Percentiles rank a stretch among this genome's conserved stretches.
Conservation (phyloP, 768 basidiomycete genomes). For the Cyclocybe aegerita region DNA sequence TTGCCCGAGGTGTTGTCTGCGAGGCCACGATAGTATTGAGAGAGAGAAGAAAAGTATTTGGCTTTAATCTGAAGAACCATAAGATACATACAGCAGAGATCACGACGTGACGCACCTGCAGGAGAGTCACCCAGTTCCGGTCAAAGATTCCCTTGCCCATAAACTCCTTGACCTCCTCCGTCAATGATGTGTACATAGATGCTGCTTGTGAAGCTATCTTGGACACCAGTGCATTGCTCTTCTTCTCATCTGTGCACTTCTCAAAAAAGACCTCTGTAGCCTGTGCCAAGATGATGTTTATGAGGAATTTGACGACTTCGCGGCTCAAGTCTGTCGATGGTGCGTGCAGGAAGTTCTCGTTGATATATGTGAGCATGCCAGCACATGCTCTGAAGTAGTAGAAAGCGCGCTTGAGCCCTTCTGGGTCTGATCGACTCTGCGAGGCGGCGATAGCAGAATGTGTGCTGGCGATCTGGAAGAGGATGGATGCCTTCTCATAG, state of each 20-base stretch:
- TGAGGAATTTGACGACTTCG: conserved; percentile 92
- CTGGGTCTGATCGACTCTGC: conserved; percentile 84
- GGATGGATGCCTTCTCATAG: conserved; percentile 96
- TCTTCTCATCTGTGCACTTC: conserved; percentile 93
- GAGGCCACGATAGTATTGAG: conserved; percentile 84
- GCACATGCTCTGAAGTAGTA: conserved; percentile 87
- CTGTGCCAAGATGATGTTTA: conserved; percentile 86
- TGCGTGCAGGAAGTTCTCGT: conserved; percentile 98
- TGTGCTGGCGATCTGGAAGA: conserved; percentile 94
- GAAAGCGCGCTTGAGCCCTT: conserved; percentile 92
- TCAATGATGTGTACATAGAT: conserved; percentile 75
- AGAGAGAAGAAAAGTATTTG: conserved; percentile 83
- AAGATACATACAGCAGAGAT: conserved; percentile 3
- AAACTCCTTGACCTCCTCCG: conserved; percentile 94
- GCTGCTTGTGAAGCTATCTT: conserved; percentile 87
- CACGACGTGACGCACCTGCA: conserved; percentile 55
- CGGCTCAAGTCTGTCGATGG: conserved; percentile 93
- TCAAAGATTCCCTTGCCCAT: conserved; percentile 96
- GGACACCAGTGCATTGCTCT: conserved; percentile 69
- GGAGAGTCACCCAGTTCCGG: conserved; percentile 86
- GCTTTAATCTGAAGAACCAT: conserved; percentile 69
- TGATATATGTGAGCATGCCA: conserved; percentile 98
- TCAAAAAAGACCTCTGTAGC: conserved; percentile 97
- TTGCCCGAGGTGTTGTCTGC: conserved; percentile 75
- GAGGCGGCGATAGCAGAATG: conserved; percentile 89